A percentile compares a stretch with the other conserved stretches of the same genome.
These are phyloP conservation scores for Pulveroboletus ravenelii DNA, from an alignment of 768 basidiomycete species.

Conservation along the genomic window DNA sequence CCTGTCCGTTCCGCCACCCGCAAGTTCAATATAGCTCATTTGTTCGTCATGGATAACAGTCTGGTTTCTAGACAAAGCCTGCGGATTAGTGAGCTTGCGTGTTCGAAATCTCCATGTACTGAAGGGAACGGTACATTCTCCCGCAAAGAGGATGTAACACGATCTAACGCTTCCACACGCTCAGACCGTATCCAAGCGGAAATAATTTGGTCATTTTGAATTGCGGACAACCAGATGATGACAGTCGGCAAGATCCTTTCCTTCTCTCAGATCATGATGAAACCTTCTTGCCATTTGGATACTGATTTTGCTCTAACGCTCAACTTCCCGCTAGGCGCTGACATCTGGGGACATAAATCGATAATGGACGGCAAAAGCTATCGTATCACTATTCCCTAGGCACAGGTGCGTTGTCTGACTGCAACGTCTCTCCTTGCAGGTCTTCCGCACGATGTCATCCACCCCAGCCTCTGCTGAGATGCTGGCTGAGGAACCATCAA, in stretches of 20 bases:
- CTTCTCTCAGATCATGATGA: not conserved
- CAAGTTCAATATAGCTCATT: not conserved
- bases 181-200: not conserved
- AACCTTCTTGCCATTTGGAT: not conserved
- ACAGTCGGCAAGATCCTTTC: not conserved
- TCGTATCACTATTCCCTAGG: not conserved
- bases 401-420: not conserved
- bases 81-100: not conserved
- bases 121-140: not conserved
- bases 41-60: not conserved
- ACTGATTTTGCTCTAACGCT: not conserved
- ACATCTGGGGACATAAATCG: not conserved
- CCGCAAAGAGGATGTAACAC: not conserved
- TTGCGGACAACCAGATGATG: not conserved
- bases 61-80: no score
- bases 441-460: slow-evolving; percentile 9
- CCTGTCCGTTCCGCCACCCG: no score
- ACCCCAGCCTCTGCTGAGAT: not conserved
- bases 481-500: not conserved
- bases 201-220: not conserved
- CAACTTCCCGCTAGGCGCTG: not conserved
- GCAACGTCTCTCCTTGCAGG: not conserved
- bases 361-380: not conserved
- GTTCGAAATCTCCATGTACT: not conserved
- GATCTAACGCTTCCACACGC: not conserved